Evolutionary conservation across 139 green algal genomes (phyloP).

Genomic region (Desmodesmus armatus): DNA sequence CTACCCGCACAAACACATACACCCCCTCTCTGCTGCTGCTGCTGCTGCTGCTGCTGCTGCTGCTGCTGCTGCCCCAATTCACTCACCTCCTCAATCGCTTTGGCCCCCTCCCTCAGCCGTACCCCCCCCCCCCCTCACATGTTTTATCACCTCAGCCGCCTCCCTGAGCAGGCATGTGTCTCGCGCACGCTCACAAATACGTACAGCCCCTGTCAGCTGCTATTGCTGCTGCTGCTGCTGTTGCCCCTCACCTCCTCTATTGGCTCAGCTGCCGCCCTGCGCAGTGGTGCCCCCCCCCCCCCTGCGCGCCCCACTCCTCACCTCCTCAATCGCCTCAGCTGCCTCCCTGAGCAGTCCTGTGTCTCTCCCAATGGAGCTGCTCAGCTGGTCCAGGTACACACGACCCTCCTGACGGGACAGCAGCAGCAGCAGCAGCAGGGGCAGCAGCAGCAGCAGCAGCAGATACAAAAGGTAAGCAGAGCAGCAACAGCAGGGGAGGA

Average conservation of each 20-base stretch:
- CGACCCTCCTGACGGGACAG: slow-evolving; percentile 21
- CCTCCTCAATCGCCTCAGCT: slow-evolving; percentile 49
- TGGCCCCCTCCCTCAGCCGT: slow-evolving; percentile 25
- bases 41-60: neutral
- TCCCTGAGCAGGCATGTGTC: slow-evolving; percentile 43
- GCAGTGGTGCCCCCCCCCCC: slow-evolving; percentile 19
- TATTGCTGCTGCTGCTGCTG: neutral
- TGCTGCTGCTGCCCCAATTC: neutral
- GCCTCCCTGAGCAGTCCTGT: slow-evolving; percentile 47
- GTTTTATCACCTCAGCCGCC: slow-evolving; percentile 44
- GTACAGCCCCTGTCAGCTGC: neutral
- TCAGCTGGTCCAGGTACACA: slow-evolving; percentile 30
- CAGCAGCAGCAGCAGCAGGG: neutral
- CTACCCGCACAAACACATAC: too few relatives aligned
- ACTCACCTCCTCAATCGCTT: slow-evolving; percentile 43
- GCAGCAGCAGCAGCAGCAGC: neutral
- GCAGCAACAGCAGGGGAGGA: too few relatives aligned
- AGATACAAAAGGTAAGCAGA: too few relatives aligned
- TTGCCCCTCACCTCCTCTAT: slow-evolving; percentile 40
- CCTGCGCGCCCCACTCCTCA: slow-evolving; percentile 16
- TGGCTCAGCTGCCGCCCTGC: slow-evolving; percentile 11
- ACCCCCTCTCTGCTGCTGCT: slow-evolving; percentile 1
- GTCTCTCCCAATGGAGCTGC: slow-evolving; percentile 41
- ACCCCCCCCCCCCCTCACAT: slow-evolving; percentile 33
- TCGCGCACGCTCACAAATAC: neutral